Evolutionary conservation across 2,329 filamentous ascomycete genomes (phyloP), one percentile per base, ranked within the genome.

Genomic region (Plenodomus tracheiphilus): DNA sequence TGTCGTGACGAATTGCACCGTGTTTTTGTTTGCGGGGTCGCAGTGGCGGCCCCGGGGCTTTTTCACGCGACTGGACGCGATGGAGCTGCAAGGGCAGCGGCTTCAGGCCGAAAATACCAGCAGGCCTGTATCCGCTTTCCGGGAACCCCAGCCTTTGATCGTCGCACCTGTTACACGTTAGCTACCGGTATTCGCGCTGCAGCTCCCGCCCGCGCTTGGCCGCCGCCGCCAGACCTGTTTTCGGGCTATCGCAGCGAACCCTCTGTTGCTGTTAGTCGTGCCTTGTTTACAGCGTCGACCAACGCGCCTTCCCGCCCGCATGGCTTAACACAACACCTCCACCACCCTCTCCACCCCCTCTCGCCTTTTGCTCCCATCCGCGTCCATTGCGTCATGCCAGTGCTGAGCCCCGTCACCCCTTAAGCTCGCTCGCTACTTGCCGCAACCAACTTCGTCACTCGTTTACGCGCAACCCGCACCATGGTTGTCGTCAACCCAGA

Each of bases 401-500:
- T 49, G 51, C 57, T 43, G 41, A 49, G 47, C 39, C 54, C 43
- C 41, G 34, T 42, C 34, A 28, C 42, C 39, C 41, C 35, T 49
- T 46, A 41, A 38, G 50, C 36, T 41, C 49, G 38, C 34, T 44
- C 43, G 30, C 41, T 51, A 18, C 40, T 35, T 30, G 50, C 41
- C 30, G 36, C 39, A 43, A 43, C 55, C 58, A 41, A 49, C 54
- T 41, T 45, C 47, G 65, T 65, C 68, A 56, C 61, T 71, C 66
- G 61, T 68, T 69, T 64, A 45, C 40, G 47, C 61, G 49, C 60
- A 57, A 18, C 49, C 42, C 47, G 43, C 59, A 81, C 76, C 76
- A 96, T 96, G 91, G 89, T 93, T 78, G 85, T 87, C 77, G 83
- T 93, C 72, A 87, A 84, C 64, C 85, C 87, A 60, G 86, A 90